phyloP scores from a whole-genome alignment of 352 stramenopile genomes.

The Achlya hypogyna region DNA sequence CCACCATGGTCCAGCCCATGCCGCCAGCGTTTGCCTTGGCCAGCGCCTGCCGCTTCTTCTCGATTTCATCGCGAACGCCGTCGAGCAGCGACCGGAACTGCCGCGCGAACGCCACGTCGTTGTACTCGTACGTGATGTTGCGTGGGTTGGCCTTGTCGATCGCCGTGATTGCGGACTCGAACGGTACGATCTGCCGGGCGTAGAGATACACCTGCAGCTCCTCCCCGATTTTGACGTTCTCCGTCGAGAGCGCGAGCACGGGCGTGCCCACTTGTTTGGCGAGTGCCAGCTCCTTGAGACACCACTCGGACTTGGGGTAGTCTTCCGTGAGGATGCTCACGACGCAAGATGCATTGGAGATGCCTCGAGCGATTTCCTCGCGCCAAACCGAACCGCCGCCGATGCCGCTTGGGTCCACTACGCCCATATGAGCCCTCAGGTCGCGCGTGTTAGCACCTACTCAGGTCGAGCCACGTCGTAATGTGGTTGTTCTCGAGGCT shows the following conservation, averaged over 20 bases:
- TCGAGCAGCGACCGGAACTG: constrained; percentile 74
- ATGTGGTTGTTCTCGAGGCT: constrained; percentile 62
- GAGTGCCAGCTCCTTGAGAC: constrained; percentile 70
- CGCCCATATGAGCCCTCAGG: background rate
- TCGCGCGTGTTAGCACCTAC: background rate
- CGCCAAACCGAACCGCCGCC: constrained; percentile 72
- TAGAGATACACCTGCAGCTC: constrained; percentile 79
- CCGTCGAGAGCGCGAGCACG: constrained; percentile 63
- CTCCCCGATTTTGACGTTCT: constrained; percentile 53
- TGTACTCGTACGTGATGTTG: constrained; percentile 77
- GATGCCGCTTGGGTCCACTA: constrained; percentile 72
- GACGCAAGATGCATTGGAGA: constrained; percentile 65
- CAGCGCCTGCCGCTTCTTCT: constrained; percentile 26
- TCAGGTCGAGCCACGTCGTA: constrained; percentile 80
- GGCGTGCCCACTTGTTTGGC: constrained; percentile 73
- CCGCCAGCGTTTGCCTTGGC: background rate
- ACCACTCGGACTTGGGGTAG: constrained; percentile 74
- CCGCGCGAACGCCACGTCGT: constrained; percentile 50
- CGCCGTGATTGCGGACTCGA: constrained; percentile 52
- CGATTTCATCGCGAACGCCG: constrained; percentile 71
- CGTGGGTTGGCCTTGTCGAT: constrained; percentile 39
- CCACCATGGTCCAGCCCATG: constrained; percentile 34
- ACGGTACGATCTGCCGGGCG: constrained; percentile 70
- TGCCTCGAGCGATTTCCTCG: constrained; percentile 69
- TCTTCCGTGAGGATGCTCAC: constrained; percentile 73